phyloP scores from a whole-genome alignment of 2,329 filamentous ascomycete species.

The Grosmannia huntii region DNA sequence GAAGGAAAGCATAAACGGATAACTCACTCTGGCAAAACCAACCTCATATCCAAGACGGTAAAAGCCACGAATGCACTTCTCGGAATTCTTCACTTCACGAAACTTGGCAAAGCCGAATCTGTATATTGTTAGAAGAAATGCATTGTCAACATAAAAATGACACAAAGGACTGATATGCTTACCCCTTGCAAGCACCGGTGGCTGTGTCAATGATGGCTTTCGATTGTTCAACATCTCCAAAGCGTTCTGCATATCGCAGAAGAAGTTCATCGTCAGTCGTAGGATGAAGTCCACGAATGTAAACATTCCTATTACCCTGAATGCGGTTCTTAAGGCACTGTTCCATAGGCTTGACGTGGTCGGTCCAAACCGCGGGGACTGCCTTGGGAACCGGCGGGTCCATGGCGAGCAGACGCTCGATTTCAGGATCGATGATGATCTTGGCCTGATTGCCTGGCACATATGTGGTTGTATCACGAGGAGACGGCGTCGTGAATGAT shows the following conservation, averaged over 20 bases:
- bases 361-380: constrained; percentile 80
- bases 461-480: constrained; percentile 37
- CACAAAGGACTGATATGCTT: constrained; percentile 16
- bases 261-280: constrained; percentile 90
- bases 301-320: constrained; percentile 89
- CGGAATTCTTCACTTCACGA: constrained; percentile 72
- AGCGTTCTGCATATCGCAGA: constrained; percentile 68
- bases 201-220: constrained; percentile 97
- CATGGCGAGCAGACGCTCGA: constrained; percentile 56
- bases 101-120: constrained; percentile 99
- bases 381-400: constrained; percentile 78
- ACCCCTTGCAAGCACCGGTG: constrained; percentile 95
- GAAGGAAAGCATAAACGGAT: no score
- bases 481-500: constrained; percentile 54
- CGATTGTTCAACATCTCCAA: constrained; percentile 88
- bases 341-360: constrained; percentile 79
- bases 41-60: constrained; percentile 93
- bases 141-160: not conserved
- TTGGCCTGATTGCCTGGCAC: constrained; percentile 25
- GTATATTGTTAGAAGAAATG: not conserved
- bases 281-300: constrained; percentile 90
- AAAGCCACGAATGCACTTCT: constrained; percentile 92
- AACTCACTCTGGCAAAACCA: constrained; percentile 76
- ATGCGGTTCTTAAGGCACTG: constrained; percentile 90
- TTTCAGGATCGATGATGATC: constrained; percentile 29